These are phyloP conservation scores for Hypomontagnella monticulosa DNA, from an alignment of 495 filamentous ascomycete species.

Conservation along the genomic window DNA sequence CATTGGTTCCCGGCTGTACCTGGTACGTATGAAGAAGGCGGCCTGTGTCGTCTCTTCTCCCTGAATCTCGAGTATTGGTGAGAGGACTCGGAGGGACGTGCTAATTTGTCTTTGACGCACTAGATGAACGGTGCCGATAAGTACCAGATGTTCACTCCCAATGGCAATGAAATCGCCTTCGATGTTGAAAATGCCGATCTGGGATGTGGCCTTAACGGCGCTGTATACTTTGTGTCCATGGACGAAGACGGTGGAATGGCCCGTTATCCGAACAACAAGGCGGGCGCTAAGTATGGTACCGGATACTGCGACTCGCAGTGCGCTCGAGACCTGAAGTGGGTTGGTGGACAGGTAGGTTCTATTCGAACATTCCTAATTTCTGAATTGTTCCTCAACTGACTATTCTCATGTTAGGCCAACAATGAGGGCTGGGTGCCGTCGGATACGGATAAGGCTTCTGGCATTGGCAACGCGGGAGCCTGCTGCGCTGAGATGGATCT, in stretches of 20 bases:
- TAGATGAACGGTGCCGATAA: conserved; percentile 57
- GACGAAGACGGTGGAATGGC: conserved; percentile 61
- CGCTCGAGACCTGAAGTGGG: conserved; percentile 61
- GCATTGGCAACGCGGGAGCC: conserved; percentile 64
- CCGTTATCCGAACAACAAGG: conserved; percentile 62
- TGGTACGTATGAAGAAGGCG: conserved; percentile 24
- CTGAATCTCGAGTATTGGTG: no score
- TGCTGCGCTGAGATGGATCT: conserved; percentile 81
- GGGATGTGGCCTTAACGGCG: conserved; percentile 64
- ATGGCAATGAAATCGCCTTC: conserved; percentile 68
- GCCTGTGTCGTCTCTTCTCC: no score
- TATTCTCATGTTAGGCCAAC: conserved; percentile 54
- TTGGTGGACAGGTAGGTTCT: conserved; percentile 53
- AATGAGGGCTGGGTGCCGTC: conserved; percentile 67
- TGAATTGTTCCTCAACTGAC: background rate
- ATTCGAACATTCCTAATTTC: background rate
- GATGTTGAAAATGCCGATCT: conserved; percentile 65
- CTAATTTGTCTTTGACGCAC: no score
- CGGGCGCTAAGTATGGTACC: conserved; percentile 67
- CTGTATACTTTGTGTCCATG: conserved; percentile 68
- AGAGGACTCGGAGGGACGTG: no score
- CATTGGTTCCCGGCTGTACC: conserved; percentile 62
- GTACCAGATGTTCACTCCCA: conserved; percentile 64
- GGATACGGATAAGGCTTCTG: conserved; percentile 63
- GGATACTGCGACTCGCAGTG: conserved; percentile 69